Conservation (phyloP, 1,139 yeast genomes). For the Kurtzmaniella quercitrusa region DNA sequence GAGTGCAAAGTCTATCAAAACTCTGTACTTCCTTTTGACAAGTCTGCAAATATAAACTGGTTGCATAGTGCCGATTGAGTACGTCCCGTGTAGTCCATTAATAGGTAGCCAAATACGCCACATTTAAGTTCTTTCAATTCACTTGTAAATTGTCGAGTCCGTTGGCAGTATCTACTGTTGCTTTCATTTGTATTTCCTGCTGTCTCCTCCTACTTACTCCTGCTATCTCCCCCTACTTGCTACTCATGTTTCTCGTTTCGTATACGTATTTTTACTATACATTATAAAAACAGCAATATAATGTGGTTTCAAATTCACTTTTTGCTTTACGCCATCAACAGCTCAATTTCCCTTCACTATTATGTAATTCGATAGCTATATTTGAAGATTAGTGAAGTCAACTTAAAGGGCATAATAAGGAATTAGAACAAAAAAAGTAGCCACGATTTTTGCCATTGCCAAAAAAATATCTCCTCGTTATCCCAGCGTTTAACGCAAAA, state of each 20-base stretch:
- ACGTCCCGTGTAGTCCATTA: no score
- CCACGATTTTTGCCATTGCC: neutral
- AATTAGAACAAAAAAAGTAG: neutral
- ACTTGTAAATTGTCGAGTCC: no score
- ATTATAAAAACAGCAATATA: neutral
- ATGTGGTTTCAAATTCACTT: neutral
- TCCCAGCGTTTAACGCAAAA: constrained; percentile 36
- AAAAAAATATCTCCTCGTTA: neutral
- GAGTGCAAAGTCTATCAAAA: no score
- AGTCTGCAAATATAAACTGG: no score
- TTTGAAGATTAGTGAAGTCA: neutral
- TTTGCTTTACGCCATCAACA: neutral
- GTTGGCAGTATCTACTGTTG: no score
- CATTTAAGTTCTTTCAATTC: no score
- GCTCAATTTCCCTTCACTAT: neutral
- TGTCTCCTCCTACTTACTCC: no score
- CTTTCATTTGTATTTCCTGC: no score
- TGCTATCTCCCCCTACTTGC: neutral
- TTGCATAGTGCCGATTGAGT: no score
- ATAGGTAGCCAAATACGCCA: no score
- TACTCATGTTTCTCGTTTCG: neutral
- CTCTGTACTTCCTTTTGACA: no score
- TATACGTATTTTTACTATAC: neutral
- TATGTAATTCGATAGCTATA: neutral
- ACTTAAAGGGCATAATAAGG: neutral